These are phyloP conservation scores for Rhododendron mucronatum DNA, from an alignment of 148 eudicot genomes.

Conservation along the genomic window DNA sequence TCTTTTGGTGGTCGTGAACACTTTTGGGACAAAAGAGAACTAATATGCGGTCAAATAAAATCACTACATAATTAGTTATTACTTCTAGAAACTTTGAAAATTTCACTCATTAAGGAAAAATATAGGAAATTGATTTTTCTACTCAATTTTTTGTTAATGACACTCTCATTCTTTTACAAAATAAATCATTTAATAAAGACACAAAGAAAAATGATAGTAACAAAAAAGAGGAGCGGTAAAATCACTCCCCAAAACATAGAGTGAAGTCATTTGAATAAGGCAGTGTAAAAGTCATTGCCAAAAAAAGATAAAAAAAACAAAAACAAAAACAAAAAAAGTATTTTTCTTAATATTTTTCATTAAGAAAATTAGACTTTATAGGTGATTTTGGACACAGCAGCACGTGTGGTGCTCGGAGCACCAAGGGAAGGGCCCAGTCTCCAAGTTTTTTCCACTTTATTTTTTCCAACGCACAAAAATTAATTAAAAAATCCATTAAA, in stretches of 20 bases:
- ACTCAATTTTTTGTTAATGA: no score
- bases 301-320: background rate
- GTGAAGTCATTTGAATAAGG: background rate
- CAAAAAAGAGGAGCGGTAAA: no score
- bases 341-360: background rate
- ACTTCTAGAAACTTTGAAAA: background rate
- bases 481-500: background rate
- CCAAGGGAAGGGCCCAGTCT: constrained; percentile 17
- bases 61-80: background rate
- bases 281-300: background rate
- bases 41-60: no score
- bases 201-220: rapidly evolving
- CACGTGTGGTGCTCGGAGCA: constrained; percentile 45
- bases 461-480: background rate
- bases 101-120: background rate
- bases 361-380: constrained; percentile 4
- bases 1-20: no score
- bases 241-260: background rate
- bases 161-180: no score
- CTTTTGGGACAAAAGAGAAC: no score
- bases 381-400: constrained; percentile 16
- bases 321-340: no score
- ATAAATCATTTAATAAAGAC: no score
- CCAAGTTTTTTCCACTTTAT: constrained; percentile 7
- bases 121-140: no score